Conservation (phyloP, 2,329 filamentous ascomycete species). For the Aureobasidium sp. region DNA sequence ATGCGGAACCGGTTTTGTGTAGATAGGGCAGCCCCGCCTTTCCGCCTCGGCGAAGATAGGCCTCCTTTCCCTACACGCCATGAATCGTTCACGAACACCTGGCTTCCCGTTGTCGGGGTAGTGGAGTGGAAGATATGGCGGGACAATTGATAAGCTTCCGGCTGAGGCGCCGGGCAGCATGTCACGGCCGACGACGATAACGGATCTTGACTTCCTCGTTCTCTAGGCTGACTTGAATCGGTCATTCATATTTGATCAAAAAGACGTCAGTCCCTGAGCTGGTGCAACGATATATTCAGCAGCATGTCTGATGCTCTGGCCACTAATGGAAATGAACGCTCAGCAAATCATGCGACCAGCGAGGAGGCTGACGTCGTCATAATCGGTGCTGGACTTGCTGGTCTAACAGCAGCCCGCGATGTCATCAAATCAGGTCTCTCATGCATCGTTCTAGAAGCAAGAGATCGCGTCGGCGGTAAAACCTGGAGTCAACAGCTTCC, state of each 20-base stretch:
- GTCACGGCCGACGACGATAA: background rate
- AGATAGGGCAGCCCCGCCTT: slow-evolving; percentile 2
- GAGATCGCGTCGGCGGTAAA: slow-evolving; percentile 34
- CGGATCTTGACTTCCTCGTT: background rate
- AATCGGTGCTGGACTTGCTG: slow-evolving; percentile 25
- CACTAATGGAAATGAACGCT: too few species aligned
- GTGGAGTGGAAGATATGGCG: background rate
- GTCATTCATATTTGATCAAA: background rate
- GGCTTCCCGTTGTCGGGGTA: background rate
- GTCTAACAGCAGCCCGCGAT: slow-evolving; percentile 22
- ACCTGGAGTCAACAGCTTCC: slow-evolving; percentile 33
- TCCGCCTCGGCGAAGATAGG: background rate
- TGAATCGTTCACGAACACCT: background rate
- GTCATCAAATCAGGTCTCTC: slow-evolving; percentile 20
- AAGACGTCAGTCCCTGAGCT: background rate
- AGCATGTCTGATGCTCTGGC: background rate
- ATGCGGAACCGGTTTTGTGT: background rate
- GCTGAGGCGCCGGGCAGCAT: background rate
- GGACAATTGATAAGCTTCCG: background rate
- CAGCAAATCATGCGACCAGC: background rate
- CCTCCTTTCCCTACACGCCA: background rate
- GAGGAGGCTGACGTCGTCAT: slow-evolving; percentile 21
- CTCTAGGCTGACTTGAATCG: background rate
- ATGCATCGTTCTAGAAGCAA: slow-evolving; percentile 25
- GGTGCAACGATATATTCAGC: too few species aligned